A percentile compares a stretch with the other conserved stretches of the same genome.
Conservation (phyloP, 208 protist genomes). For the Trypanosoma vivax region DNA sequence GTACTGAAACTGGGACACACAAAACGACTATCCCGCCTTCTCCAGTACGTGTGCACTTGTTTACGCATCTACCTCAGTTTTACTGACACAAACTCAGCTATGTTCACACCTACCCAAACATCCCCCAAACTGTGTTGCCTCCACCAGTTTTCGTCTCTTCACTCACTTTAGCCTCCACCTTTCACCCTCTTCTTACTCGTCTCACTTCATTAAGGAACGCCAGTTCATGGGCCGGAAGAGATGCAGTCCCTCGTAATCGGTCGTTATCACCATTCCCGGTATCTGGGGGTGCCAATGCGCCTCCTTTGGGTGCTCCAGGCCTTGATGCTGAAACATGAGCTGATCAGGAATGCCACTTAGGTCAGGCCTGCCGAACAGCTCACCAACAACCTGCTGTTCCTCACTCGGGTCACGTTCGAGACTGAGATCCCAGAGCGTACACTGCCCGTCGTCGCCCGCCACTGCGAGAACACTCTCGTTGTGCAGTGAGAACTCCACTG, state of each 20-base stretch:
- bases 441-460: conserved; percentile 88
- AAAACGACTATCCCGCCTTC: too few species aligned
- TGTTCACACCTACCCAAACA: background rate
- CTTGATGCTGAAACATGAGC: conserved; percentile 97
- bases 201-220: conserved; percentile 81
- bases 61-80: too few species aligned
- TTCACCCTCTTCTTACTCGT: background rate
- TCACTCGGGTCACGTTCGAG: conserved; percentile 95
- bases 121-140: background rate
- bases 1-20: too few species aligned
- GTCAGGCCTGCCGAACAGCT: conserved; percentile 70
- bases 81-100: too few species aligned
- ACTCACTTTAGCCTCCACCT: conserved; percentile 5
- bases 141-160: background rate
- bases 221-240: conserved; percentile 96
- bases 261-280: conserved; percentile 93
- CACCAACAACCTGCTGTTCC: conserved; percentile 73
- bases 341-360: conserved; percentile 89
- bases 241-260: conserved; percentile 94
- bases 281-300: conserved; percentile 97
- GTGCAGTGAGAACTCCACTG: conserved; percentile 95
- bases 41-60: too few species aligned
- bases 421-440: conserved; percentile 97
- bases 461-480: conserved; percentile 95
- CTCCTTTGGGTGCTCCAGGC: conserved; percentile 96